Evolutionary conservation across 2,329 filamentous ascomycete genomes (phyloP).

Genomic region (Ophiocordyceps camponoti-saundersi): DNA sequence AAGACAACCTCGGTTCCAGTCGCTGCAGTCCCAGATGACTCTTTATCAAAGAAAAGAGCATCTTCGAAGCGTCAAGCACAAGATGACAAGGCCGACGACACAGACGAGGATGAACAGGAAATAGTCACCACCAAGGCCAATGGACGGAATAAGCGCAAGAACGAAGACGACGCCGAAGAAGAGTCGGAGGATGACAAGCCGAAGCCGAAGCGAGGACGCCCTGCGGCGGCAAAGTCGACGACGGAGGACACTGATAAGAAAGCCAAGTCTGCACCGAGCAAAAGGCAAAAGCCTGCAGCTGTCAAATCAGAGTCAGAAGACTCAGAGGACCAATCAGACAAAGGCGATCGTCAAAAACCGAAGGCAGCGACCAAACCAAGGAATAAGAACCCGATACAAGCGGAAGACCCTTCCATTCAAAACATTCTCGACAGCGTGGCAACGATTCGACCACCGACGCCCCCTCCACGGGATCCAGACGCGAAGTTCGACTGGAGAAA

Average conservation of each 20-base stretch:
- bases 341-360: constrained; percentile 40
- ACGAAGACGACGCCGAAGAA: constrained; percentile 60
- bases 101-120: constrained; percentile 57
- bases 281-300: constrained; percentile 42
- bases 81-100: constrained; percentile 41
- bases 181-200: constrained; percentile 56
- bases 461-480: constrained; percentile 53
- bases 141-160: constrained; percentile 46
- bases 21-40: constrained; percentile 12
- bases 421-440: constrained; percentile 80
- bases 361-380: constrained; percentile 38
- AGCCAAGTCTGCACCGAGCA: constrained; percentile 16
- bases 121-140: constrained; percentile 64
- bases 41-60: constrained; percentile 22
- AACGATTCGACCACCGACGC: constrained; percentile 65
- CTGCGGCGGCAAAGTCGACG: constrained; percentile 6
- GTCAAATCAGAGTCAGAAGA: constrained; percentile 18
- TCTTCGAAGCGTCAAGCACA: constrained; percentile 19
- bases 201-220: constrained; percentile 35
- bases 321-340: constrained; percentile 31
- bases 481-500: constrained; percentile 71
- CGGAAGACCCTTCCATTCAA: constrained; percentile 55
- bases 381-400: constrained; percentile 46
- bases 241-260: constrained; percentile 12
- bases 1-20: constrained; percentile 14